Evolutionary conservation across 2,329 filamentous ascomycete species (phyloP), one percentile per base, ranked within the genome.

Genomic region (Trichoderma koningiopsis): DNA sequence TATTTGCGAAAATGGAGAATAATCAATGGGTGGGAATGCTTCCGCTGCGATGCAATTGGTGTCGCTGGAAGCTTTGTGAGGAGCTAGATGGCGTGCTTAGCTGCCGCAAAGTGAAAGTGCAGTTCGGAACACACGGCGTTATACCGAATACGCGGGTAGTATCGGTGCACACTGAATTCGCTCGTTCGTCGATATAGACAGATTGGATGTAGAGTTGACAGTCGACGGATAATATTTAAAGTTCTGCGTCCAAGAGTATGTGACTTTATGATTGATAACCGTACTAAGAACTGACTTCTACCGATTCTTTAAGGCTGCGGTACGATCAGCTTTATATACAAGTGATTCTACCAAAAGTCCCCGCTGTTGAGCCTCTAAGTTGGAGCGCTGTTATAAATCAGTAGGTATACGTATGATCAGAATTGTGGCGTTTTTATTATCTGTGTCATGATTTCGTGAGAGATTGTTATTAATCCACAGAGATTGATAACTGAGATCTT

Each of bases 111-210:
- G 5, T 35, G 4, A 16, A 52, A 35, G 37, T 43, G 5, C 19
- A 16, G 53, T 31, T 58, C 57, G 64, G 33, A 37, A 22, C 40
- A 22, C 29, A 52, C 55, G 47, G 58, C 53, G 55, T 66, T 58
- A 37, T 35, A 58, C 63, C 63, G 55, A 67, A 57, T 52, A 6
- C 27, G 64, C 64, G 64, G 53, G 29, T 67, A 67, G 22, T 59
- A 22, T 67, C 64, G 64, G 64, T 27, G 55, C 40, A 4, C 35
- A 35, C 19, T 22, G 29, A 55, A 7, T 8, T 31, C 11, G 11
- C 55, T 35, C n/a, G 10, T 2, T 58, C 31, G 13, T 22, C 24
- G 8, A 6, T 13, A 14, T 1, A 11, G 35, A 22, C 6, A 57
- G 7, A 22, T 24, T 6, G n/a, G 31, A n/a, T 35, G 24, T 19